Evolutionary conservation across 805 yeast species (phyloP).

Genomic region (Spathaspora boniae): DNA sequence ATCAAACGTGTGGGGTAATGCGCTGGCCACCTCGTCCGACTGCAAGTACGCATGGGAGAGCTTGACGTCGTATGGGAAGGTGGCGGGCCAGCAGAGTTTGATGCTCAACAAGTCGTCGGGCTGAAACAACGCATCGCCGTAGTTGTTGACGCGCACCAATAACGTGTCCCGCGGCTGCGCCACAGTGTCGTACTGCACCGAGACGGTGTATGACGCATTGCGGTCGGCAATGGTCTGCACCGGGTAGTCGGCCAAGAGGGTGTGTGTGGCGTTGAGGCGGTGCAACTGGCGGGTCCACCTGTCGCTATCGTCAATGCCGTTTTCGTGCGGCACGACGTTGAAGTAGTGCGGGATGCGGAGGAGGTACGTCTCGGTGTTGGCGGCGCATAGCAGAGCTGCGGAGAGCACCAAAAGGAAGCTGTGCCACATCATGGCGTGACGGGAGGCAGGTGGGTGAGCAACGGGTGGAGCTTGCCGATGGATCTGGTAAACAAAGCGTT

Average conservation of each 20-base stretch:
- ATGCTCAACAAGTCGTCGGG: constrained; percentile 24
- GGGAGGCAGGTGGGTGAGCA: background rate
- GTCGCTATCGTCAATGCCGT: background rate
- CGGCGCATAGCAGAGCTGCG: constrained; percentile 11
- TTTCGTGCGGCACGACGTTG: constrained; percentile 24
- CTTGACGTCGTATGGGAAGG: constrained; percentile 22
- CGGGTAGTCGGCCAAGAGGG: constrained; percentile 22
- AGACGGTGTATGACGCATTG: constrained; percentile 3
- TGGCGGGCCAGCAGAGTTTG: constrained; percentile 39
- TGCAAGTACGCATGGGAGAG: constrained; percentile 22
- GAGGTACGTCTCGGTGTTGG: constrained; percentile 37
- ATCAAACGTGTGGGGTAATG: constrained; percentile 14
- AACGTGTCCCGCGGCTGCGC: constrained; percentile 13
- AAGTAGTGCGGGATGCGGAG: constrained; percentile 33
- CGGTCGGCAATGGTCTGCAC: constrained; percentile 15
- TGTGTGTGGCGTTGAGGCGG: constrained; percentile 19
- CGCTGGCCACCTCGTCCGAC: constrained; percentile 9
- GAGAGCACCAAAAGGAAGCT: background rate
- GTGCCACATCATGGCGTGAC: background rate
- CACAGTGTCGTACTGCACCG: constrained; percentile 10
- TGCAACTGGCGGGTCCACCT: constrained; percentile 7
- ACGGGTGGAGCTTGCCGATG: too few relatives aligned
- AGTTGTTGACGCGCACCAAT: constrained; percentile 33
- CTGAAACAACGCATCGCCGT: constrained; percentile 21
- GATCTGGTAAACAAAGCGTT: too few relatives aligned